Evolutionary conservation across 1,139 yeast genomes (phyloP).

Genomic region (Trichomonascaceae sp.): DNA sequence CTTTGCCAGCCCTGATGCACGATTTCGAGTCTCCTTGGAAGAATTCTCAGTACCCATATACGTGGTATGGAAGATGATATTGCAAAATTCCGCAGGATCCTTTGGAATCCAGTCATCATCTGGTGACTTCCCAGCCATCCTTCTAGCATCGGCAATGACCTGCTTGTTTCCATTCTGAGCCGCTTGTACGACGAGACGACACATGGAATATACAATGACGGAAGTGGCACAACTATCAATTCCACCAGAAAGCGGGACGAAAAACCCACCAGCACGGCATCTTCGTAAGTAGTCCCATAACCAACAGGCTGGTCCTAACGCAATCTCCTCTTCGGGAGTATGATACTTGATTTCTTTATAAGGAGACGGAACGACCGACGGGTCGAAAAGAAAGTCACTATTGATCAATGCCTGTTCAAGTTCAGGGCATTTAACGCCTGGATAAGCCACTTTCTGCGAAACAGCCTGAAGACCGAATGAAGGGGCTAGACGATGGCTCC

Average conservation of each 20-base stretch:
- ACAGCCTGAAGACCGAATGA: constrained; percentile 72
- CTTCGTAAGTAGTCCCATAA: constrained; percentile 95
- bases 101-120: constrained; percentile 58
- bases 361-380: constrained; percentile 55
- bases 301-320: constrained; percentile 99
- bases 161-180: constrained; percentile 60
- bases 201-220: constrained; percentile 89
- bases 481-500: constrained; percentile 63
- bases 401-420: constrained; percentile 16
- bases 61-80: constrained; percentile 73
- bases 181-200: constrained; percentile 69
- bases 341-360: constrained; percentile 52
- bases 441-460: constrained; percentile 44
- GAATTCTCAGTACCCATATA: constrained; percentile 97
- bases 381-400: constrained; percentile 48
- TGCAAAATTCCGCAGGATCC: constrained; percentile 70
- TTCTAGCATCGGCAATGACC: constrained; percentile 68
- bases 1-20: constrained; percentile 74
- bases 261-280: constrained; percentile 83
- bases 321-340: constrained; percentile 90
- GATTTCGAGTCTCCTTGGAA: constrained; percentile 70
- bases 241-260: constrained; percentile 93
- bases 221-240: constrained; percentile 98
- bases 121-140: constrained; percentile 46
- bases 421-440: constrained; percentile 49